phyloP scores from a whole-genome alignment of 164 flowering plant genomes.

The Amborella trichopoda region DNA sequence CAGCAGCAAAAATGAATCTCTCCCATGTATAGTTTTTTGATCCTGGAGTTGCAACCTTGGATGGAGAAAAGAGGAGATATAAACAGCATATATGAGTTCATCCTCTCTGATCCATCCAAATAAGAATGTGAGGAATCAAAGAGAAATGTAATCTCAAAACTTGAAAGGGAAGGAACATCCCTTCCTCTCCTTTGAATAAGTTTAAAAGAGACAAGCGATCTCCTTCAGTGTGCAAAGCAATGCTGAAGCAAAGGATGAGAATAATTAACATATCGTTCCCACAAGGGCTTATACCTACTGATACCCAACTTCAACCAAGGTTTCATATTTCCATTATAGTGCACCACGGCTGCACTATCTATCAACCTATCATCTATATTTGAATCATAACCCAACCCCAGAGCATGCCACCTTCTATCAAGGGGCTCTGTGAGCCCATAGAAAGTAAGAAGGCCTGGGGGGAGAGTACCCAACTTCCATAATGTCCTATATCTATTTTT shows the following conservation, averaged over 20 bases:
- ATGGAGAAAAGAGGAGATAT: no score
- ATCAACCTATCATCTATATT: slow-evolving; percentile 66
- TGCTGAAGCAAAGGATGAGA: slow-evolving; percentile 44
- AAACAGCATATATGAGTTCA: no score
- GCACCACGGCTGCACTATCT: slow-evolving; percentile 74
- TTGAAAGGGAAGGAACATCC: no score
- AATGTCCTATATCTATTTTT: slow-evolving; percentile 48
- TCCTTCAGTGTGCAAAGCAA: slow-evolving; percentile 41
- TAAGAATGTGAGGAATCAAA: no score
- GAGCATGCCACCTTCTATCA: slow-evolving; percentile 90
- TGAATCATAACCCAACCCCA: slow-evolving; percentile 65
- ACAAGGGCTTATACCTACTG: slow-evolving; percentile 53
- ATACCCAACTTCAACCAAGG: slow-evolving; percentile 73
- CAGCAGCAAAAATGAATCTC: no score
- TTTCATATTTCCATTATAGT: slow-evolving; percentile 79
- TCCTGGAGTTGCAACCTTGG: no score
- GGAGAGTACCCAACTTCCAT: slow-evolving; percentile 78
- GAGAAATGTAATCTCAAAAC: no score
- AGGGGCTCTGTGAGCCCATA: slow-evolving; percentile 85
- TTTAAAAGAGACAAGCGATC: no score
- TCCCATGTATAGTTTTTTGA: no score
- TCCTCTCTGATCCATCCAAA: no score
- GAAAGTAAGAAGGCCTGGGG: slow-evolving; percentile 65
- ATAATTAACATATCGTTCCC: slow-evolving; percentile 58
- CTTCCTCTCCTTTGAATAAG: no score